Evolutionary conservation across 2,329 filamentous ascomycete genomes (phyloP), one percentile per base, ranked within the genome.

Genomic region (Hypoxylon sp.): DNA sequence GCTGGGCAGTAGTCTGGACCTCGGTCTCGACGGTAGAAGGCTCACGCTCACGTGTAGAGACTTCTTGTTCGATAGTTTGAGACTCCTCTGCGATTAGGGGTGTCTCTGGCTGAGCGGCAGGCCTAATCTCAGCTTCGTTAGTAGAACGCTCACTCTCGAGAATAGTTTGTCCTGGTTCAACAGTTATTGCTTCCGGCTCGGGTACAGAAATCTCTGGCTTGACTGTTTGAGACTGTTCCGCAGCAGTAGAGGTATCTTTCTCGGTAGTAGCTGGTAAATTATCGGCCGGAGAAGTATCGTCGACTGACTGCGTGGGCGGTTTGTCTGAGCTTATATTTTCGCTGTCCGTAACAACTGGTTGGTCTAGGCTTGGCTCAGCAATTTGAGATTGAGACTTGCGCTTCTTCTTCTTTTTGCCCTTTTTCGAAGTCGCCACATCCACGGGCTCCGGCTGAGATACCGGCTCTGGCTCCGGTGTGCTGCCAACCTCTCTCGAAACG

Each of bases 371-470:
- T 20, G 63, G 58, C 17, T 73, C 66, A 20, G 14, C 14, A 54
- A 42, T 27, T 54, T 70, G 70, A 63, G 69, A 69, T 55, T 70
- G 70, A 64, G 69, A 69, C 42, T 74, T 70, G 37, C 61, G 62
- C 7, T 72, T 71, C 51, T 75, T 70, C 61, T 73, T 70, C 61
- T 73, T 74, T 22, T 66, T 66, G 48, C 40, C 59, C 48, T 70
- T 71, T 50, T 73, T 71, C 4, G 66, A 55, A n/a, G 58, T 57
- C 6, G 62, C 60, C 50, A 22, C 64, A 22, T 65, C 31, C 14
- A 59, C 49, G 7, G 49, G 44, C 20, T 70, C 48, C 8, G 51
- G 25, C 40, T 44, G 20, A 44, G 7, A 7, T n/a, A 17, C 37
- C 7, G 68, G 30, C 27, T 64, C 49, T 5, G 49, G 44, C 13